Base-by-base conservation (phyloP, 1,284 basidiomycete species). In the Puccinia horiana region DNA sequence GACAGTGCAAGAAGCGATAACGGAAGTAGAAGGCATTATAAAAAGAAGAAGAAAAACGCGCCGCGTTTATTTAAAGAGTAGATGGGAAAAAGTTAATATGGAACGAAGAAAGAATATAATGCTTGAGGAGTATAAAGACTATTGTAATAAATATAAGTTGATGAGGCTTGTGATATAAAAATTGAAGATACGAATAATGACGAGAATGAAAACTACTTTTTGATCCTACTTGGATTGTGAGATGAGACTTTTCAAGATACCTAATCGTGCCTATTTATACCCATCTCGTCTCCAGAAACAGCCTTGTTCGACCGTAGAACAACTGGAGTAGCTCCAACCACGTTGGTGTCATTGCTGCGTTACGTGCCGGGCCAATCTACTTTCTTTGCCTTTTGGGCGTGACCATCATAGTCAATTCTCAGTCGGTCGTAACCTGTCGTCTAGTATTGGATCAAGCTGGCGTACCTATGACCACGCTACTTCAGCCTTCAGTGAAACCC, bases 21-120 rank as follows among this genome's bases (percentile, higher is more conserved):
- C 23, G 16, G 65, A 69, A 47, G 40, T 69, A 47, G 65, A 69
- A 69, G 35, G 42, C 65, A 69, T 69, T 69, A 5, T 69, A 40
- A 4, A 47, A 26, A 11, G 20, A 37, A 35, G 63, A 54, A 40
- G 40, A 37, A 65, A n/a, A 65, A 37, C 63, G 63, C 63, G n/a
- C 65, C 37, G 65, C 65, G 65, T 40, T 44, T 1, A 47, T 47
- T 29, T 69, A n/a, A 14, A 14, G 42, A 18, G 16, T 69, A 32
- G 35, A 26, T 35, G 11, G 16, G n/a, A 47, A 42, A 67, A 42
- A 42, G 20, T 67, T 8, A 32, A 67, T 23, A 9, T 23, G 65
- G 65, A 44, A n/a, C 23, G 42, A 29, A n/a, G 8, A 61, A 69
- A 69, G 20, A 67, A 69, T 44, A 47, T 11, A 42, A 47, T 16